Conservation (phyloP, 2,329 filamentous ascomycete genomes). For the Rachicladosporium sp. region DNA sequence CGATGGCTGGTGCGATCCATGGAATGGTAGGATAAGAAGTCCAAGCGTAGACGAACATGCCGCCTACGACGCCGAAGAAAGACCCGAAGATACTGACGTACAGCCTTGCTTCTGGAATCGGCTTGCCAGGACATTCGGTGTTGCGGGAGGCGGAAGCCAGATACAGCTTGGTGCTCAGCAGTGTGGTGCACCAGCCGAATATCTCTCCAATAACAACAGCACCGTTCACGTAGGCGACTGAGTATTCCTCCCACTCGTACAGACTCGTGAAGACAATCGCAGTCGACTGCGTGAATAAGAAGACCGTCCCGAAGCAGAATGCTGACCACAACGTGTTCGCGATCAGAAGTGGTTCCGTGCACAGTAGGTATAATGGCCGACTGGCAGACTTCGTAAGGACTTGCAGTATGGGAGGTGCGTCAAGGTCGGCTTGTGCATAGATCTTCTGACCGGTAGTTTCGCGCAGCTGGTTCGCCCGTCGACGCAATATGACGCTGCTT, state of each 20-base stretch:
- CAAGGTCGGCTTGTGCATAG: conserved; percentile 25
- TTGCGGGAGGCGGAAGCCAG: conserved; percentile 29
- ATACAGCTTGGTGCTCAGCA: conserved; percentile 26
- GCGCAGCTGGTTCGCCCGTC: conserved; percentile 25
- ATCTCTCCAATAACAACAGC: conserved; percentile 36
- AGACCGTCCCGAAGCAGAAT: conserved; percentile 35
- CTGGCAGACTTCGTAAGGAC: conserved; percentile 22
- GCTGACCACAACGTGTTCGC: conserved; percentile 37
- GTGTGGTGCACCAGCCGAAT: conserved; percentile 27
- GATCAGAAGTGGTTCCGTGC: conserved; percentile 39
- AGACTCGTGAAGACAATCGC: conserved; percentile 29
- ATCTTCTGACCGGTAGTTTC: conserved; percentile 15
- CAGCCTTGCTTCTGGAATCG: conserved; percentile 34
- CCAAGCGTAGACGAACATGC: conserved; percentile 42
- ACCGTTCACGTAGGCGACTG: conserved; percentile 33
- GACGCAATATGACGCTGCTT: conserved; percentile 32
- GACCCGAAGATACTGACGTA: conserved; percentile 32
- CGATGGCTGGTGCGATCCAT: conserved; percentile 38
- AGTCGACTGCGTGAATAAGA: conserved; percentile 39
- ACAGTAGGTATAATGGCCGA: conserved; percentile 29
- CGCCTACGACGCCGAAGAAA: conserved; percentile 35
- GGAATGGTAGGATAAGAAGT: conserved; percentile 30
- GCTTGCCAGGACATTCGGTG: conserved; percentile 22
- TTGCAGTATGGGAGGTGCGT: conserved; percentile 18
- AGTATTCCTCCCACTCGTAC: conserved; percentile 30